Percentiles rank a stretch among this genome's conserved stretches.
Evolutionary conservation across 805 yeast species (phyloP).

Genomic region (Saccharomycopsis fermentans): DNA sequence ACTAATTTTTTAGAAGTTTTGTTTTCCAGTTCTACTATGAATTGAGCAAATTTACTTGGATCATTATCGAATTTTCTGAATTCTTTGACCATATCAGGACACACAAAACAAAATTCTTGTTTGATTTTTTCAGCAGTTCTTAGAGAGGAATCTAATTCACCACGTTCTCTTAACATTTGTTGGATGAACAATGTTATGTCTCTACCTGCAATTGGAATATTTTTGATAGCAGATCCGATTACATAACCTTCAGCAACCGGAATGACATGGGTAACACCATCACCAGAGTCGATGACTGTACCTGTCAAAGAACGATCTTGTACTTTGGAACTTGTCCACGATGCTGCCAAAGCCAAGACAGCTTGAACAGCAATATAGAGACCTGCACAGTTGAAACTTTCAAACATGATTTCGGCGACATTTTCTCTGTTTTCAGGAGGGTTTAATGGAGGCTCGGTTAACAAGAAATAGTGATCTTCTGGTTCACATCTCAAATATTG

Average conservation of each 20-base stretch:
- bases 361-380: constrained; percentile 98
- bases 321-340: constrained; percentile 96
- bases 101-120: constrained; percentile 93
- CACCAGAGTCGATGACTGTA: constrained; percentile 97
- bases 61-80: constrained; percentile 90
- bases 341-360: constrained; percentile 94
- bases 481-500: constrained; percentile 97
- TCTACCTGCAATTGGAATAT: constrained; percentile 97
- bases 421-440: constrained; percentile 99
- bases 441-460: constrained; percentile 96
- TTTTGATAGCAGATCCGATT: constrained; percentile 93
- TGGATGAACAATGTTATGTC: constrained; percentile 94
- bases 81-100: constrained; percentile 96
- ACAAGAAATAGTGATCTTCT: constrained; percentile 90
- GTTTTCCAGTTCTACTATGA: constrained; percentile 70
- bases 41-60: constrained; percentile 88
- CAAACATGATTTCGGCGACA: constrained; percentile 98
- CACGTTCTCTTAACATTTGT: constrained; percentile 88
- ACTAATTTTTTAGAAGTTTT: constrained; percentile 56
- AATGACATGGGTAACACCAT: constrained; percentile 97
- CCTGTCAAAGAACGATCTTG: constrained; percentile 94
- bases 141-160: constrained; percentile 86
- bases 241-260: constrained; percentile 99
- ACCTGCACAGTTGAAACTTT: constrained; percentile 97
- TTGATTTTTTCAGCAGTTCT: constrained; percentile 95